Evolutionary conservation across 805 yeast genomes (phyloP), one percentile per base, ranked within the genome.

Genomic region (Ogataea pini): DNA sequence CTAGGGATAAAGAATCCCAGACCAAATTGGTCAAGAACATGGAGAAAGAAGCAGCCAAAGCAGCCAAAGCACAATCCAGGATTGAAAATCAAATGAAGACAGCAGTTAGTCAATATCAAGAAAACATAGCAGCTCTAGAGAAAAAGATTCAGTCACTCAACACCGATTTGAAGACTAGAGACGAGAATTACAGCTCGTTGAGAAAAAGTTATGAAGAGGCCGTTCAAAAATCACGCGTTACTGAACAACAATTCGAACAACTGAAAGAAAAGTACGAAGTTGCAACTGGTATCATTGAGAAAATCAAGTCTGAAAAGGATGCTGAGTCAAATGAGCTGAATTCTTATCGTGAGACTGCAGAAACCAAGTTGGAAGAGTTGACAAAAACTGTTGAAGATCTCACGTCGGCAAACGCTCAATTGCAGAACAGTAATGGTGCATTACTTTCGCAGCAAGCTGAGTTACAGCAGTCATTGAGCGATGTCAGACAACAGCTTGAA

Each of bases 1-100:
- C 82, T 0, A 80, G 79, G 47, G 81, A 80, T 28, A 83, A 83
- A 49, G 80, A 77, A 1, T 76, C 77, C 0, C 58, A 76, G 6
- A 82, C 77, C 38, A 70, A 71, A 20, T 64, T 66, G 7, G 64
- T 78, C 13, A 73, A 72, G 33, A 58, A 55, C 4, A 50, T 75
- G 37, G 78, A 80, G 48, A 77, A 72, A 36, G 77, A 77, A 25
- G 51, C 72, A 2, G 56, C 59, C 0, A 61, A 56, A 3, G 33
- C 63, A 3, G 57, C 63, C 3, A 62, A 64, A 25, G 70, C 69
- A 7, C 56, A 70, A 3, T 75, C 71, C 16, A 76, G 72, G 33
- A 53, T 58, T 0, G 61, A 64, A 3, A 52, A 52, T 13, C 60
- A 58, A 32, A 51, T 59, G 9, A 61, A 59, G 41, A 58, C 58